Conservation (phyloP, 2,329 filamentous ascomycete species). For the Exophiala lecanii-corni region DNA sequence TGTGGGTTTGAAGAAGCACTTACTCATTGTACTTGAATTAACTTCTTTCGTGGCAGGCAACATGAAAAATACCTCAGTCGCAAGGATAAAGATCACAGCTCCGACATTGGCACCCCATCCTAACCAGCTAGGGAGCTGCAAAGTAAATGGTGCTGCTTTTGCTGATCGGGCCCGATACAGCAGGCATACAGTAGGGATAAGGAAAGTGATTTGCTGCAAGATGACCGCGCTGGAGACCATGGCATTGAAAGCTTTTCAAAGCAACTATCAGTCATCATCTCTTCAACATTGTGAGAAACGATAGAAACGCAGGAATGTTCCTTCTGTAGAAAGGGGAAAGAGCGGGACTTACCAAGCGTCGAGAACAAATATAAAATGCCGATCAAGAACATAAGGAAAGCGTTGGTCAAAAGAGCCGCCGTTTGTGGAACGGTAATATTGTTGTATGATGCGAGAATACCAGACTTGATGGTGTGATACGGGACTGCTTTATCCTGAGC, state of each 20-base stretch:
- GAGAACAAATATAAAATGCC: not conserved
- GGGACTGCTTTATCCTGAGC: not conserved
- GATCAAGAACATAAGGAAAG: not conserved
- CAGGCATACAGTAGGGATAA: constrained; percentile 28
- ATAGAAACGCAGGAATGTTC: too few species aligned
- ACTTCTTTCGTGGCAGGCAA: constrained; percentile 29
- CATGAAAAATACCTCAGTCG: constrained; percentile 29
- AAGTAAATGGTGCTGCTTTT: constrained; percentile 18
- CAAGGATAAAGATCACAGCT: constrained; percentile 24
- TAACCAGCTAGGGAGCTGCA: constrained; percentile 7
- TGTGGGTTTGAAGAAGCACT: too few species aligned
- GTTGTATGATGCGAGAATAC: not conserved
- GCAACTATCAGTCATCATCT: not conserved
- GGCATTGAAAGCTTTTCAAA: constrained; percentile 26
- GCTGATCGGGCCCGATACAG: constrained; percentile 27
- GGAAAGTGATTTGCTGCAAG: constrained; percentile 23
- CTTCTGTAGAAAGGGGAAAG: too few species aligned
- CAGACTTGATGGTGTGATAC: not conserved
- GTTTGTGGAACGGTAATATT: not conserved
- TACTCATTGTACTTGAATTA: constrained; percentile 29
- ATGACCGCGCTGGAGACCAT: constrained; percentile 25
- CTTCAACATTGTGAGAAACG: too few species aligned
- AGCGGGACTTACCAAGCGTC: not conserved
- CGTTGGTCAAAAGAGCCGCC: not conserved
- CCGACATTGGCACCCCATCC: constrained; percentile 29